Percentiles rank a stretch among this genome's conserved stretches.
Evolutionary conservation across 2,329 filamentous ascomycete genomes (phyloP).

Genomic region (Phialophora macrospora): DNA sequence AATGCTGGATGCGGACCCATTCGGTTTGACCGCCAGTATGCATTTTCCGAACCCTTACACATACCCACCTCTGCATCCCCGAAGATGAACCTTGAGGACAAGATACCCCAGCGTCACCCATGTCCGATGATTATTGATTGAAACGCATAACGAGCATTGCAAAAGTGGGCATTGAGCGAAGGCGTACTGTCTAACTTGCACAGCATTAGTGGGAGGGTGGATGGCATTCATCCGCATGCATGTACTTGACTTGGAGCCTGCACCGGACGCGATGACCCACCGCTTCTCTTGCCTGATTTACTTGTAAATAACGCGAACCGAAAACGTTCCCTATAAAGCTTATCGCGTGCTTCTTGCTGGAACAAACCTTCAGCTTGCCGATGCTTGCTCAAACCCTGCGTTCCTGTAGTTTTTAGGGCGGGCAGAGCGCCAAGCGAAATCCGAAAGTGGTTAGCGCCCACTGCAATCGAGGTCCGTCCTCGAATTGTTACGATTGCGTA

Average conservation of each 20-base stretch:
- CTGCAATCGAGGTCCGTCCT: not conserved
- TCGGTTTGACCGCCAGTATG: conserved; percentile 92
- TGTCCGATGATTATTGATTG: conserved; percentile 1
- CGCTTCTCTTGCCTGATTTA: not conserved
- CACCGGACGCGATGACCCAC: conserved; percentile 8
- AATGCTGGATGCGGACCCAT: conserved; percentile 89
- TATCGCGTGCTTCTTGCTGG: not conserved
- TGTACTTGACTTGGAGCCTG: not conserved
- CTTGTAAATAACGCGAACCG: conserved; percentile 2
- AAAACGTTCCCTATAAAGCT: not conserved
- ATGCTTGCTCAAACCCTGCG: not conserved
- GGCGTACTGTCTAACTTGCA: conserved; percentile 8
- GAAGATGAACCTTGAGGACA: conserved; percentile 26
- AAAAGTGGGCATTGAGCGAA: conserved; percentile 11
- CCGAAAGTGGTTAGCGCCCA: conserved; percentile 12
- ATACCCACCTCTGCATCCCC: conserved; percentile 40
- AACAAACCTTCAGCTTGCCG: not conserved
- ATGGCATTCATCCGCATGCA: not conserved
- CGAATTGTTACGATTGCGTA: not conserved
- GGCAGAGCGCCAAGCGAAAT: conserved; percentile 5
- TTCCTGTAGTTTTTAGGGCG: not conserved
- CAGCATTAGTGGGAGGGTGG: conserved; percentile 1
- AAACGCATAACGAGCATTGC: conserved; percentile 10
- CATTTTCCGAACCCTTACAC: conserved; percentile 83
- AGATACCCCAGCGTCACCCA: not conserved